A percentile compares a stretch with the other conserved stretches of the same genome.
Evolutionary conservation across 768 basidiomycete genomes (phyloP).

Genomic region (Gyrodon lividus): DNA sequence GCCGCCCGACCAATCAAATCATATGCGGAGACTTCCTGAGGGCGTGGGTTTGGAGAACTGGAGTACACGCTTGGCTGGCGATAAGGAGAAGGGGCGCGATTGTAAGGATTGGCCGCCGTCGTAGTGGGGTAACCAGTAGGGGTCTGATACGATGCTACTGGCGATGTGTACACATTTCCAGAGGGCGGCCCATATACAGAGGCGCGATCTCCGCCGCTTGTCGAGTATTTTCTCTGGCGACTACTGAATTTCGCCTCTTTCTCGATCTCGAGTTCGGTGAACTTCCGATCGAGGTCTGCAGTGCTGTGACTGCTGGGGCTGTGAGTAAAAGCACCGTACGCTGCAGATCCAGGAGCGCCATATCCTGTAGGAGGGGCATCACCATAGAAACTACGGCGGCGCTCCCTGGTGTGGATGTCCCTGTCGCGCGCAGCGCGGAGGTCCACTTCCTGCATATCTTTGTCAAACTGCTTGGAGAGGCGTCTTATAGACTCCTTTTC

Average conservation of each 20-base stretch:
- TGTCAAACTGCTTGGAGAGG: constrained; percentile 38
- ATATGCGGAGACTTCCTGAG: constrained; percentile 44
- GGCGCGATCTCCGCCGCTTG: constrained; percentile 35
- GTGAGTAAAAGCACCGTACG: constrained; percentile 24
- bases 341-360: constrained; percentile 19
- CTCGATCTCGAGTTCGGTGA: constrained; percentile 33
- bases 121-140: constrained; percentile 31
- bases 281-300: constrained; percentile 40
- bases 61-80: constrained; percentile 32
- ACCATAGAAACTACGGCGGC: constrained; percentile 55
- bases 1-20: constrained; percentile 32
- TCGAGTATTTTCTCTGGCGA: constrained; percentile 48
- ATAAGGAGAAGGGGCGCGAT: constrained; percentile 37
- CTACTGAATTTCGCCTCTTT: constrained; percentile 29
- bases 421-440: constrained; percentile 56
- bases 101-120: constrained; percentile 25
- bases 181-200: constrained; percentile 18
- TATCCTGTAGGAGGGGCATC: constrained; percentile 29
- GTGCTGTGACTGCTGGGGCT: constrained; percentile 20
- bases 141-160: constrained; percentile 28
- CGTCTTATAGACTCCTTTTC: constrained; percentile 41
- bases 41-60: constrained; percentile 49
- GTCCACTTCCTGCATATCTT: constrained; percentile 51
- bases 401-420: constrained; percentile 49
- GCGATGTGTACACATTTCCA: constrained; percentile 21